A percentile compares a stretch with the other conserved stretches of the same genome.
These are phyloP conservation scores for Colletotrichum nymphaeae DNA, from an alignment of 2,329 filamentous ascomycete species.

Conservation along the genomic window DNA sequence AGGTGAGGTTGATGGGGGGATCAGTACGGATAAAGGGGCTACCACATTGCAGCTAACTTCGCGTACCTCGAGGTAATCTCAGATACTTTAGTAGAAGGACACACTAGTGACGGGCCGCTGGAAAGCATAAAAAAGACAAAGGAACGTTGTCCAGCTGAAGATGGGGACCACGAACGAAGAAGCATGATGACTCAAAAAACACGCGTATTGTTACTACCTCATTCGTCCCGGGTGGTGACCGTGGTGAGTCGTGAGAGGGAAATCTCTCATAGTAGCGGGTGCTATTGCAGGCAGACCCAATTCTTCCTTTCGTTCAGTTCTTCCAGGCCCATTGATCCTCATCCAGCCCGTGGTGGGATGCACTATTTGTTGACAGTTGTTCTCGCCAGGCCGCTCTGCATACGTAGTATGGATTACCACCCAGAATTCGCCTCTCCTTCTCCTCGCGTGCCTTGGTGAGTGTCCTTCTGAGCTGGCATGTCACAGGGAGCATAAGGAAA, in stretches of 20 bases:
- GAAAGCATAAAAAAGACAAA: slow-evolving; percentile 11
- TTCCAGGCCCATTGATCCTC: slow-evolving; percentile 22
- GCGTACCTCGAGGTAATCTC: slow-evolving; percentile 25
- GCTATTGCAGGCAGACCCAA: slow-evolving; percentile 1
- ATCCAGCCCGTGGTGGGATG: slow-evolving; percentile 17
- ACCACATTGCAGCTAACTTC: slow-evolving; percentile 20
- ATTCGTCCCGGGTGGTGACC: background rate
- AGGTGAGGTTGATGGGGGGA: background rate
- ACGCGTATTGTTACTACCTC: background rate
- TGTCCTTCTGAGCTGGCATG: slow-evolving; percentile 28
- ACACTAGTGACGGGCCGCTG: background rate
- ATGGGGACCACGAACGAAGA: background rate
- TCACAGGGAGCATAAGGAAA: slow-evolving; percentile 26
- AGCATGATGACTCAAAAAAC: slow-evolving; percentile 10
- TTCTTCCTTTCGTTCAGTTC: slow-evolving; percentile 21
- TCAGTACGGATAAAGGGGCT: background rate
- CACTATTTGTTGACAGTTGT: background rate
- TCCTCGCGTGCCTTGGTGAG: background rate
- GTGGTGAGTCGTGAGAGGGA: background rate
- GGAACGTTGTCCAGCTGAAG: background rate
- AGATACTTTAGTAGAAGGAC: background rate
- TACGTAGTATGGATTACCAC: background rate
- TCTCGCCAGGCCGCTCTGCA: background rate
- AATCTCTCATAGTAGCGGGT: background rate
- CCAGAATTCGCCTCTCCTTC: background rate